Evolutionary conservation across 768 basidiomycete species (phyloP).

Genomic region (Lactarius psammicola): DNA sequence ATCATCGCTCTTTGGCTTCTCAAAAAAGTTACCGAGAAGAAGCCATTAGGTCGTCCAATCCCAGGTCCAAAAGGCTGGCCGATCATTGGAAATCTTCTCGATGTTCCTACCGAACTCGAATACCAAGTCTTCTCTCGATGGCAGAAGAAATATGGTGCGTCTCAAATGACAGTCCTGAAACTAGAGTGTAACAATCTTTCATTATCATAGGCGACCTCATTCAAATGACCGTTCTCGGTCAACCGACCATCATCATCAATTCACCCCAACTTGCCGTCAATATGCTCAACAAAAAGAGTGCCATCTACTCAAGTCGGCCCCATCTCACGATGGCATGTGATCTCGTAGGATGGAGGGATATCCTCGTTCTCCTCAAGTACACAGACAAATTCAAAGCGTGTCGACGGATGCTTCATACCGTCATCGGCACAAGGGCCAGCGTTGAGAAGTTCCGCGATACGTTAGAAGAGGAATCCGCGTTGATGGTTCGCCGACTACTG

Average conservation of each 20-base stretch:
- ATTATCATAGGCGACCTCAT: conserved; percentile 30
- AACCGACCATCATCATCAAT: conserved; percentile 32
- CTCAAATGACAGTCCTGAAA: not conserved
- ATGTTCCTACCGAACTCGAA: conserved; percentile 26
- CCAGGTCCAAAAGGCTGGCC: conserved; percentile 28
- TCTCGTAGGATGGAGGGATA: conserved; percentile 28
- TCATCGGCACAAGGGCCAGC: conserved; percentile 27
- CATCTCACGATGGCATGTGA: conserved; percentile 30
- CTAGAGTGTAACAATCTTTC: not conserved
- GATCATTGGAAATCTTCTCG: conserved; percentile 29
- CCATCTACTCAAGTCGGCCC: conserved; percentile 32
- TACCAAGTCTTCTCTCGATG: conserved; percentile 24
- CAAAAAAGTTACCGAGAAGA: conserved; percentile 25
- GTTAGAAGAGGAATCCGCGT: conserved; percentile 25
- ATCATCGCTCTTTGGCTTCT: conserved; percentile 21
- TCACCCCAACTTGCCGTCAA: conserved; percentile 28
- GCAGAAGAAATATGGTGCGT: conserved; percentile 27
- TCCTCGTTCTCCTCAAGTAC: conserved; percentile 30
- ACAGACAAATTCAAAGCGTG: conserved; percentile 29
- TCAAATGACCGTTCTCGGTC: conserved; percentile 30
- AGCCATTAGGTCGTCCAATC: conserved; percentile 20
- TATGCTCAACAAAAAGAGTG: conserved; percentile 33
- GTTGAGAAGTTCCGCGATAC: conserved; percentile 27
- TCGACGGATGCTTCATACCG: conserved; percentile 26
- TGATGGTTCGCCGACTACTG: conserved; percentile 24